phyloP scores from a whole-genome alignment of 768 basidiomycete genomes.

The Phylloporus arenicola region DNA sequence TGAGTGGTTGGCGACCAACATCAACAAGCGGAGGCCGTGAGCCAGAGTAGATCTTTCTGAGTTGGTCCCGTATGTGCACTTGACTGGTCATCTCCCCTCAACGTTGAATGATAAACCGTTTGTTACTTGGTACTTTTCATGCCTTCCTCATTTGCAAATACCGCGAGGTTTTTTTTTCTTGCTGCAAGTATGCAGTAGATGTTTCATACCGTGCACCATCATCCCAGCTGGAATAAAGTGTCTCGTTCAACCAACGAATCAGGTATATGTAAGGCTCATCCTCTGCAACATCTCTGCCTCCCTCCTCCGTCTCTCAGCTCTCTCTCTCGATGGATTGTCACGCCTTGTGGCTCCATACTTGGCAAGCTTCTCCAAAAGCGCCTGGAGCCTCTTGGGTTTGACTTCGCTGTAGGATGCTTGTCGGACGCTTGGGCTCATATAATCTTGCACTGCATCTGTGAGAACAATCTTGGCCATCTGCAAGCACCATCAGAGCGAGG shows the following conservation, averaged over 20 bases:
- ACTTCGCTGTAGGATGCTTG: constrained; percentile 61
- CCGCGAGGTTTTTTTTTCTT: constrained; percentile 4
- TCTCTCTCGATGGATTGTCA: constrained; percentile 54
- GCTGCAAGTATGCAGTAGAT: constrained; percentile 19
- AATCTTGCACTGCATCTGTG: constrained; percentile 71
- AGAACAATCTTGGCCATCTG: constrained; percentile 73
- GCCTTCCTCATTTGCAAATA: constrained; percentile 5
- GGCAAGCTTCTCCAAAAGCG: constrained; percentile 74
- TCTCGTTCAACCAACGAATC: constrained; percentile 1
- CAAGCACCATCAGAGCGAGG: constrained; percentile 5
- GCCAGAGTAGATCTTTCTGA: constrained; percentile 24
- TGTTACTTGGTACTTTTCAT: constrained; percentile 25
- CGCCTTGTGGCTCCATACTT: constrained; percentile 60
- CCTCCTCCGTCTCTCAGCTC: constrained; percentile 65
- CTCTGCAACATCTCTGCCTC: constrained; percentile 76
- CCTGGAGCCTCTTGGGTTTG: constrained; percentile 65
- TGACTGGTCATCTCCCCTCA: constrained; percentile 56
- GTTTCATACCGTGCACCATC: constrained; percentile 6
- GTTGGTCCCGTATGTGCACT: constrained; percentile 42
- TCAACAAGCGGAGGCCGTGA: constrained; percentile 74
- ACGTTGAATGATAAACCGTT: constrained; percentile 48
- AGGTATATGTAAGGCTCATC: constrained; percentile 30
- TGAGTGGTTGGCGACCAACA: constrained; percentile 92
- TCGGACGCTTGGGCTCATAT: constrained; percentile 64
- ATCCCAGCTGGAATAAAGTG: constrained; percentile 7